Percentiles rank a stretch among this genome's conserved stretches.
These are phyloP conservation scores for Fusarium duplospermum DNA, from an alignment of 2,329 filamentous ascomycete genomes.

Conservation along the genomic window DNA sequence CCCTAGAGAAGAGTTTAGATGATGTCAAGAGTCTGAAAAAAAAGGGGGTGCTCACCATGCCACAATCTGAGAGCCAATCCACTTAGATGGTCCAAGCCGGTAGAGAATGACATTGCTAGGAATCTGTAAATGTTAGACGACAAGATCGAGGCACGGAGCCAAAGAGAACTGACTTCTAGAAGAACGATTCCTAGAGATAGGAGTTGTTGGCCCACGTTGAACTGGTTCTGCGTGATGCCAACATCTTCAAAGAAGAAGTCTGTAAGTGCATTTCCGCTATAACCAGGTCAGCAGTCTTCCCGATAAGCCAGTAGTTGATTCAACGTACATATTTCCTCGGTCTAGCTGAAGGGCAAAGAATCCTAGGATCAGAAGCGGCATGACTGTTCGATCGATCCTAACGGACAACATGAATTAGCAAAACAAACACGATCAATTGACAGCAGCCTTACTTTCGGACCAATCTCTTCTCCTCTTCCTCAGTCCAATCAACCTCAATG, in stretches of 20 bases:
- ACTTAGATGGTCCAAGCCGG: slow-evolving; percentile 57
- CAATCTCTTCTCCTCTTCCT: slow-evolving; percentile 44
- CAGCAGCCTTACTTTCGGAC: slow-evolving; percentile 42
- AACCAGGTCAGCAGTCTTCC: background rate
- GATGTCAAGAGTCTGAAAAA: background rate
- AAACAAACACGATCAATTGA: too few relatives aligned
- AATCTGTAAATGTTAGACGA: slow-evolving; percentile 20
- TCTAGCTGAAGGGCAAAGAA: slow-evolving; percentile 59
- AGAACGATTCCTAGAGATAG: slow-evolving; percentile 60
- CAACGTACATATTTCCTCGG: slow-evolving; percentile 50
- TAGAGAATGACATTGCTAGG: slow-evolving; percentile 62
- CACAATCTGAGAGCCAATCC: slow-evolving; percentile 51
- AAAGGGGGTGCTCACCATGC: slow-evolving; percentile 45
- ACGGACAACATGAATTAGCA: background rate
- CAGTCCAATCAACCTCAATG: slow-evolving; percentile 41
- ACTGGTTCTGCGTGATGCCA: slow-evolving; percentile 59
- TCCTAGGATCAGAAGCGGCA: slow-evolving; percentile 59
- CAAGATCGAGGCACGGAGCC: fast-evolving
- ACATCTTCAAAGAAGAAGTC: slow-evolving; percentile 59
- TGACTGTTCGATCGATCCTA: slow-evolving; percentile 58
- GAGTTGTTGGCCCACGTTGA: slow-evolving; percentile 61
- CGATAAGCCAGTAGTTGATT: background rate
- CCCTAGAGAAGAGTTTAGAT: slow-evolving; percentile 26
- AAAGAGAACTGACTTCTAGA: slow-evolving; percentile 42
- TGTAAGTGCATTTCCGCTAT: slow-evolving; percentile 56